phyloP scores from a whole-genome alignment of 2,329 filamentous ascomycete genomes.

The Lecanicillium sp. region DNA sequence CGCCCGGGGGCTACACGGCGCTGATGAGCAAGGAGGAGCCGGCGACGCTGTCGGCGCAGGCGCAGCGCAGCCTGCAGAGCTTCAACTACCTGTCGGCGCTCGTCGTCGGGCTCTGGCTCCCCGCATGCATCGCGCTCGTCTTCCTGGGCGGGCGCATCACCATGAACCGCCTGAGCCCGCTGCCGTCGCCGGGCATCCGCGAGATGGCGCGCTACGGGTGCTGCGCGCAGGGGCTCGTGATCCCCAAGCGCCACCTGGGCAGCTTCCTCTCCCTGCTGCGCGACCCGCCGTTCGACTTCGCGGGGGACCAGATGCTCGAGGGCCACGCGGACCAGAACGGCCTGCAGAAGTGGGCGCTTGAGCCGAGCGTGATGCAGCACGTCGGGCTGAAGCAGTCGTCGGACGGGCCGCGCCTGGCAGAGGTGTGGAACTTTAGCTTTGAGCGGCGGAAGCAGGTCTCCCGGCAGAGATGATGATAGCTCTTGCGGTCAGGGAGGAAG shows the following conservation, averaged over 20 bases:
- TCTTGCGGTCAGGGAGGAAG: no score
- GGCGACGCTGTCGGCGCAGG: slow-evolving; percentile 10
- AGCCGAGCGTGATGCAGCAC: slow-evolving; percentile 33
- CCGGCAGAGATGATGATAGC: neutral
- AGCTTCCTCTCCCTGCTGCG: slow-evolving; percentile 23
- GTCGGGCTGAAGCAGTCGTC: slow-evolving; percentile 28
- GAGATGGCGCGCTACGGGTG: slow-evolving; percentile 34
- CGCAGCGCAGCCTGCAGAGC: slow-evolving; percentile 14
- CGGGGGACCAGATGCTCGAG: slow-evolving; percentile 32
- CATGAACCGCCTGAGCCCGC: slow-evolving; percentile 21
- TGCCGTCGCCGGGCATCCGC: slow-evolving; percentile 20
- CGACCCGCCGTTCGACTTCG: slow-evolving; percentile 27
- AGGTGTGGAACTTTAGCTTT: slow-evolving; percentile 34
- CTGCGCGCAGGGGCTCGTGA: slow-evolving; percentile 33
- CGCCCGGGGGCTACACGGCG: neutral
- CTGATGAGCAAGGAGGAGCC: slow-evolving; percentile 5
- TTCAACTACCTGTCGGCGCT: slow-evolving; percentile 23
- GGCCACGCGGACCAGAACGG: slow-evolving; percentile 25
- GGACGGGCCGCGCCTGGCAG: slow-evolving; percentile 21
- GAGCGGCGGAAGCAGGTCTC: slow-evolving; percentile 16
- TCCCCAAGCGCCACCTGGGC: slow-evolving; percentile 26
- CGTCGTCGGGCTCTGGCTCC: slow-evolving; percentile 26
- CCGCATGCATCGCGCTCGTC: slow-evolving; percentile 25
- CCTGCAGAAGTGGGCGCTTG: slow-evolving; percentile 30
- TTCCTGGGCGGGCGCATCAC: slow-evolving; percentile 26